phyloP scores from a whole-genome alignment of 176 grass and related monocot genomes.

The Pontederia paniculata region DNA sequence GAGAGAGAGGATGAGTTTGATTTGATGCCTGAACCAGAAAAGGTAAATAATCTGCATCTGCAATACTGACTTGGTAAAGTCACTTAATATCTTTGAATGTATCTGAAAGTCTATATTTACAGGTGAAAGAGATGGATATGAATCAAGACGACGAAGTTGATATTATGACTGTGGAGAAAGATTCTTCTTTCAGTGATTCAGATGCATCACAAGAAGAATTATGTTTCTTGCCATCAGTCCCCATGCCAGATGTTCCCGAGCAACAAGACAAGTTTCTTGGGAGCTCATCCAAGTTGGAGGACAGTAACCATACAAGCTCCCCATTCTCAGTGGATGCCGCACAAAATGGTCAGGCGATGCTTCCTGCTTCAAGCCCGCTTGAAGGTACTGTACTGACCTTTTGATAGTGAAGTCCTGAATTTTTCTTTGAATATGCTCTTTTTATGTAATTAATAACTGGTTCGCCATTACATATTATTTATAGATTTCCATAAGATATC shows the following conservation, averaged over 20 bases:
- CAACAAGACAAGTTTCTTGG: constrained; percentile 78
- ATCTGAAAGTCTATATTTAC: constrained; percentile 16
- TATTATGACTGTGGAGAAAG: constrained; percentile 53
- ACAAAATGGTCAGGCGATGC: constrained; percentile 60
- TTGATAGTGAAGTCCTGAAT: background rate
- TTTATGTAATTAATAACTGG: too few relatives aligned
- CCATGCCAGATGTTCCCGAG: constrained; percentile 61
- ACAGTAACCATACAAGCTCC: constrained; percentile 84
- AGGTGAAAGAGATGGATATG: constrained; percentile 65
- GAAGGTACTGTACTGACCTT: constrained; percentile 38
- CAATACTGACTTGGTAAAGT: constrained; percentile 10
- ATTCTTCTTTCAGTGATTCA: constrained; percentile 47
- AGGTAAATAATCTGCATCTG: constrained; percentile 23
- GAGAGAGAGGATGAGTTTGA: constrained; percentile 94
- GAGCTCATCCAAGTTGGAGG: constrained; percentile 81
- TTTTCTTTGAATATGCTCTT: background rate
- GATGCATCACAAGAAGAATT: constrained; percentile 54
- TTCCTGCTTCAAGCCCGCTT: constrained; percentile 50
- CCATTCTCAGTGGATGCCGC: constrained; percentile 67
- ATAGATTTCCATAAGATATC: too few relatives aligned
- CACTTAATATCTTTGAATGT: background rate
- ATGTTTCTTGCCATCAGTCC: constrained; percentile 55
- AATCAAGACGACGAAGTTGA: constrained; percentile 74
- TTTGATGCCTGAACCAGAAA: constrained; percentile 55
- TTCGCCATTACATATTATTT: too few relatives aligned